phyloP scores from a whole-genome alignment of 2,329 filamentous ascomycete species.

The Paramyrothecium sp. region DNA sequence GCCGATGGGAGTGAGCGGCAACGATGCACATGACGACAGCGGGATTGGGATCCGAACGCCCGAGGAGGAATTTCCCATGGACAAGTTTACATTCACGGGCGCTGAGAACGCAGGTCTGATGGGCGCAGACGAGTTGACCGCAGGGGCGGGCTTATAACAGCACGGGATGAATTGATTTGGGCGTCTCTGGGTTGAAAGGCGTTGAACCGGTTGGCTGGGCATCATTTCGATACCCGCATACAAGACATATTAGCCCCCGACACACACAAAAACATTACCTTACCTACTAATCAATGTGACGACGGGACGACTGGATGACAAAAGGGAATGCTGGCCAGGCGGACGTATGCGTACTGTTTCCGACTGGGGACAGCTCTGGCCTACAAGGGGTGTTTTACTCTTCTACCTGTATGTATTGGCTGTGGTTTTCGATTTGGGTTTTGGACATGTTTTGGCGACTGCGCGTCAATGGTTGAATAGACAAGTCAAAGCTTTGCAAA shows the following conservation, averaged over 20 bases:
- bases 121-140: conserved; percentile 25
- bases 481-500: background rate
- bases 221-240: background rate
- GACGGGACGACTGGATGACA: background rate
- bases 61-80: conserved; percentile 62
- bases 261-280: background rate
- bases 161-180: background rate
- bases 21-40: conserved; percentile 65
- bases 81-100: conserved; percentile 52
- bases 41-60: conserved; percentile 71
- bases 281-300: background rate
- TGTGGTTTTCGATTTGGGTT: background rate
- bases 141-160: background rate
- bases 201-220: background rate
- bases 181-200: background rate
- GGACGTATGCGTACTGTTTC: background rate
- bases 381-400: background rate
- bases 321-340: background rate
- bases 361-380: background rate
- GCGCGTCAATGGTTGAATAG: background rate
- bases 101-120: conserved; percentile 33
- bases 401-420: background rate
- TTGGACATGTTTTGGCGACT: background rate
- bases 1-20: conserved; percentile 30
- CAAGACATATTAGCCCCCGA: background rate